phyloP scores from a whole-genome alignment of 2,329 filamentous ascomycete species.

The Kalmusia sp. region DNA sequence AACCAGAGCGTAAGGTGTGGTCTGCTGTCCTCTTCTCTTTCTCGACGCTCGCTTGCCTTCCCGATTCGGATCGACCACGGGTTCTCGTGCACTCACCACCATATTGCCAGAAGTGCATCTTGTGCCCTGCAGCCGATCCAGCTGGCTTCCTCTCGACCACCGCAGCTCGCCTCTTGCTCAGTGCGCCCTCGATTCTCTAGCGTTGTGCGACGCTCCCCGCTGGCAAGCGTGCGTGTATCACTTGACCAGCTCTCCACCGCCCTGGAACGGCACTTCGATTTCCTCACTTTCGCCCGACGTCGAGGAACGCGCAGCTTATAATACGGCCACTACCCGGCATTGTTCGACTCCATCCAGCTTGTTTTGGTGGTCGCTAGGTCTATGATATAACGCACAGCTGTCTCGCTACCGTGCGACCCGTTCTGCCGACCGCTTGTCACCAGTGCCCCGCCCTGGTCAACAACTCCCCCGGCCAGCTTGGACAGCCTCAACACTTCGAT shows the following conservation, averaged over 20 bases:
- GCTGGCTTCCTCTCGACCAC: slow-evolving; percentile 18
- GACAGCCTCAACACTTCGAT: slow-evolving; percentile 24
- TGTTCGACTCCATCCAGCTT: not conserved
- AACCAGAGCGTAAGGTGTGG: slow-evolving; percentile 17
- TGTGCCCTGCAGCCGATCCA: slow-evolving; percentile 17
- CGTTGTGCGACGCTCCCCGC: slow-evolving; percentile 31
- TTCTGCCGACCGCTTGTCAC: not conserved
- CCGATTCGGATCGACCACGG: slow-evolving; percentile 10
- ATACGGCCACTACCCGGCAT: not conserved
- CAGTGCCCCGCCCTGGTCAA: slow-evolving; percentile 19
- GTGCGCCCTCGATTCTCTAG: slow-evolving; percentile 37
- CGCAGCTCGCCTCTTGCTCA: slow-evolving; percentile 19
- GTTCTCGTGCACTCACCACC: slow-evolving; percentile 18
- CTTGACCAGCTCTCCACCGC: slow-evolving; percentile 29
- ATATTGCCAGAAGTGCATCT: not conserved
- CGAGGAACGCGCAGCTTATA: not conserved
- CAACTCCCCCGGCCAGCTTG: slow-evolving; percentile 11
- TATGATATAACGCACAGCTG: slow-evolving; percentile 15
- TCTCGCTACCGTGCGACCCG: slow-evolving; percentile 11
- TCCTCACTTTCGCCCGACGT: slow-evolving; percentile 13
- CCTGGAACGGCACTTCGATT: slow-evolving; percentile 22
- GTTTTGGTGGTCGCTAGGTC: not conserved
- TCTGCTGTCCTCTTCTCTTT: slow-evolving; percentile 22
- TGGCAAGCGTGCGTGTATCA: slow-evolving; percentile 38
- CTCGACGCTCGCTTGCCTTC: slow-evolving; percentile 35